Conservation (phyloP, 163 green algal genomes). For the Smithsoniella earleae region DNA sequence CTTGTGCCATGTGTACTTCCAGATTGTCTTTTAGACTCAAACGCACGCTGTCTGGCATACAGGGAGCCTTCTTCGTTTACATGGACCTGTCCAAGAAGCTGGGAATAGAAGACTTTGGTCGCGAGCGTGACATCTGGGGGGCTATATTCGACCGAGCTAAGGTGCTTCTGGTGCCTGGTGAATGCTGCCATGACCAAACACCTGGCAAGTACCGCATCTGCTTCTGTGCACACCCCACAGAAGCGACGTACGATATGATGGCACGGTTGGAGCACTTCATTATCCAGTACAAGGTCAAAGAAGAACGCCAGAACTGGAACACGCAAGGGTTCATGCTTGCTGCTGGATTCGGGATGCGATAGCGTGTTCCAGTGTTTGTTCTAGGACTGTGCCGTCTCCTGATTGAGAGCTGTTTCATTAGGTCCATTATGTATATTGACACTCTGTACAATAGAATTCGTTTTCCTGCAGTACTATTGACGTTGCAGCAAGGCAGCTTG, state of each 20-base stretch:
- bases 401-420: too few relatives aligned
- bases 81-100: conserved; percentile 13
- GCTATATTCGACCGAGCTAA: conserved; percentile 14
- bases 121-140: not conserved
- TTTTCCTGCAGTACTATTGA: too few relatives aligned
- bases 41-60: too few relatives aligned
- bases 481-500: too few relatives aligned
- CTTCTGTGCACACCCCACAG: conserved; percentile 9
- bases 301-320: conserved; percentile 19
- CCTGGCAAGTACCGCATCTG: not conserved
- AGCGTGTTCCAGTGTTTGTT: too few relatives aligned
- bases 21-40: too few relatives aligned
- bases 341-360: conserved; percentile 6
- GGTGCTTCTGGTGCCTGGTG: not conserved
- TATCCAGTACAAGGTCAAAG: not conserved
- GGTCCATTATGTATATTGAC: too few relatives aligned
- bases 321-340: conserved; percentile 18
- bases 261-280: conserved; percentile 22
- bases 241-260: not conserved
- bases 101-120: not conserved
- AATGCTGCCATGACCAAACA: not conserved
- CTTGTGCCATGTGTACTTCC: too few relatives aligned
- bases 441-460: too few relatives aligned
- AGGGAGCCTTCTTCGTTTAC: conserved; percentile 9
- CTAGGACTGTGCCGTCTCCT: too few relatives aligned